Evolutionary conservation across 768 basidiomycete genomes (phyloP), one percentile per base, ranked within the genome.

Genomic region (Xerocomellus chrysenteron): DNA sequence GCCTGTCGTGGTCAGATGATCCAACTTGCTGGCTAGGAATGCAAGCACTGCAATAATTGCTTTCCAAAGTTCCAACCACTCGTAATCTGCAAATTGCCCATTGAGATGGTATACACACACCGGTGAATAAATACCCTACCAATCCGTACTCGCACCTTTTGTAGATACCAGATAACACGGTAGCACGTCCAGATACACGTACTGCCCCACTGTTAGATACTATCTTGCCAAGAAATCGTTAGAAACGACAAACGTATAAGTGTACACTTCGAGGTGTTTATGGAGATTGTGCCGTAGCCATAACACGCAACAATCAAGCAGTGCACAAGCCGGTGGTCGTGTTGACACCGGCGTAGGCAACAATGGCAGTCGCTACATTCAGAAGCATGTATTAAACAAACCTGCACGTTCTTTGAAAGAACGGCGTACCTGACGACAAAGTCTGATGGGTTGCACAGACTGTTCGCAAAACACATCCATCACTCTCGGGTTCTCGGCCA

Each of bases 241-340:
- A 8, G 21, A 49, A 45, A 33, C 13, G 19, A 69, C 83, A 44
- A 61, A 86, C 87, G 75, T 70, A 61, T 86, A 87, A 7, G 80
- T 79, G 30, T 76, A 72, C 0, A 81, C 78, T 55, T 87, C 83
- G 5, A 88, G 69, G 30, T 75, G 78, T 61, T 80, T 86, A 54
- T 87, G 84, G 32, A 89, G 70, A 64, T 87, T 88, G 60, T 90
- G 87, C 17, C 85, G 81, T 28, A 88, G 68, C 85, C 86, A 89
- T 14, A 89, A 73, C 7, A 85, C 76, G 60, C 83, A 85, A 54
- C 83, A 87, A 65, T 89, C 86, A n/a, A 89, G 64, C 24, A 88
- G 53, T 4, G 84, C 80, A 61, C 83, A 84, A 26, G 86, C 58
- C 2, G 80, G 79, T 1, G 83, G 75, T 48, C 79, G 73, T 10